Conservation (phyloP, 441 rosid species). For the Gossypium davidsonii region DNA sequence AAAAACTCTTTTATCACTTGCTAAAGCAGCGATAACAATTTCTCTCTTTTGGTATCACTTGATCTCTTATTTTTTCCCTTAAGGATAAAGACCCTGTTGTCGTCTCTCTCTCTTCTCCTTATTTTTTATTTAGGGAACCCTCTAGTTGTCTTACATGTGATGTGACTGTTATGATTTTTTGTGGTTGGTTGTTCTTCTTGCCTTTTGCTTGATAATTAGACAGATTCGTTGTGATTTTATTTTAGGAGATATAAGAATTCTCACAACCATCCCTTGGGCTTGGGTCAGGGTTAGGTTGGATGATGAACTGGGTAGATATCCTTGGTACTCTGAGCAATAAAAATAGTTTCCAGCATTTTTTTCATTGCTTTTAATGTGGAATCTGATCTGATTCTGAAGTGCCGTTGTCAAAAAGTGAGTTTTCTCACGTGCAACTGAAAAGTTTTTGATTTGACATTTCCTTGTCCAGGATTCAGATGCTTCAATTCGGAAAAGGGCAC, state of each 20-base stretch:
- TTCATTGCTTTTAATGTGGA: not conserved
- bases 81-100: not conserved
- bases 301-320: not conserved
- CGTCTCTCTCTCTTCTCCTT: not conserved
- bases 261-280: not conserved
- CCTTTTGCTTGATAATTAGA: not conserved
- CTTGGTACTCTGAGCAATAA: not conserved
- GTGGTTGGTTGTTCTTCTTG: not conserved
- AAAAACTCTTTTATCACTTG: not conserved
- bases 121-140: not conserved
- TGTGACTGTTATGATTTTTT: not conserved
- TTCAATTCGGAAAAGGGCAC: conserved; percentile 95
- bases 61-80: not conserved
- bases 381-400: not conserved
- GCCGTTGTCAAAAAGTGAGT: conserved; percentile 6
- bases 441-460: conserved; percentile 26
- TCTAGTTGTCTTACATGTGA: not conserved
- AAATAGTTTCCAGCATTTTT: not conserved
- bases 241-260: not conserved
- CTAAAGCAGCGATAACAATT: not conserved
- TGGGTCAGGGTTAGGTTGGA: not conserved
- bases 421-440: conserved; percentile 10
- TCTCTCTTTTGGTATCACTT: not conserved
- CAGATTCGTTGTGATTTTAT: not conserved
- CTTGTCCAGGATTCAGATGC: conserved; percentile 92